Percentiles rank a stretch among this genome's conserved stretches.
These are phyloP conservation scores for Aspergillus viridinutans DNA, from an alignment of 2,329 filamentous ascomycete genomes.

Conservation along the genomic window DNA sequence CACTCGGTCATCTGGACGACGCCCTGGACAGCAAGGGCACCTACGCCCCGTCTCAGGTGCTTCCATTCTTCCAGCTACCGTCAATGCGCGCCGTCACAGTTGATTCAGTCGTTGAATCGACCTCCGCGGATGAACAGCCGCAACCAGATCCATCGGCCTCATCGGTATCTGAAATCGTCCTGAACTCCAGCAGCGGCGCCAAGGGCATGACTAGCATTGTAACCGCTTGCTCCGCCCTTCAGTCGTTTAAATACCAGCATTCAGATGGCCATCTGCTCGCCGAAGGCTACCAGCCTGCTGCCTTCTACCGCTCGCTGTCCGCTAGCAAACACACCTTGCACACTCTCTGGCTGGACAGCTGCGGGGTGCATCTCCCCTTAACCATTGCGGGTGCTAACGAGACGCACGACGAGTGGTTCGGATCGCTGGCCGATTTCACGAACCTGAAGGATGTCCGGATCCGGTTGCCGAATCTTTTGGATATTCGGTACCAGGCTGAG, in stretches of 20 bases:
- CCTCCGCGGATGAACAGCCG: background rate
- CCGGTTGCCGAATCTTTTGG: constrained; percentile 28
- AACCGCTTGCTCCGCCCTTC: constrained; percentile 18
- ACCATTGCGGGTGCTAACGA: constrained; percentile 26
- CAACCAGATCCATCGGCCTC: constrained; percentile 6
- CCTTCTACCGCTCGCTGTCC: constrained; percentile 22
- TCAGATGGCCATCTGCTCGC: constrained; percentile 24
- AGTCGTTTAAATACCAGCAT: constrained; percentile 30
- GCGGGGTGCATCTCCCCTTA: constrained; percentile 25
- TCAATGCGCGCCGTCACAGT: constrained; percentile 20
- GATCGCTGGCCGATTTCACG: constrained; percentile 23
- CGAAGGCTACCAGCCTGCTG: constrained; percentile 23
- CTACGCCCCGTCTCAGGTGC: constrained; percentile 13
- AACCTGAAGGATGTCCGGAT: constrained; percentile 26
- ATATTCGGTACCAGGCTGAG: constrained; percentile 24
- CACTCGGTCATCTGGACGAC: constrained; percentile 11
- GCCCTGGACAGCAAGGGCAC: constrained; percentile 8
- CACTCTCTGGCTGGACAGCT: constrained; percentile 27
- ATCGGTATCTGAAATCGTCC: constrained; percentile 21
- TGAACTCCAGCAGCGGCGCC: constrained; percentile 23
- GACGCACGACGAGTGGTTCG: constrained; percentile 29
- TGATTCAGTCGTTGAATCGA: constrained; percentile 23
- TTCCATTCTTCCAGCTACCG: constrained; percentile 24
- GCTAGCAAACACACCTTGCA: constrained; percentile 21
- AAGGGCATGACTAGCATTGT: constrained; percentile 22